These are phyloP conservation scores for Prillingera fragicola DNA, from an alignment of 1,284 basidiomycete species.

Conservation along the genomic window DNA sequence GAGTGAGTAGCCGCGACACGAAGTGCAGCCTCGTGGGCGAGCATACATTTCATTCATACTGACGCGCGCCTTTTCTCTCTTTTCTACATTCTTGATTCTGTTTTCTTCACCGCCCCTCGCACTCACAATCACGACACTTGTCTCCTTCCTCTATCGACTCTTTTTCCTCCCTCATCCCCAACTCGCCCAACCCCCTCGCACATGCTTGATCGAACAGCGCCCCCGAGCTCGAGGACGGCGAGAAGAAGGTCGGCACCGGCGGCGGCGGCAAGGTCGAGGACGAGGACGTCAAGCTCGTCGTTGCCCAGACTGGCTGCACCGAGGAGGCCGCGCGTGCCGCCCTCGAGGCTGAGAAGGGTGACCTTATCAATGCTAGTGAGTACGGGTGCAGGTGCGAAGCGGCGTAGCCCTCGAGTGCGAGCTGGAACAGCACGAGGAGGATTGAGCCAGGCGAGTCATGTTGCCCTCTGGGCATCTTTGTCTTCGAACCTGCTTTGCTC, in stretches of 20 bases:
- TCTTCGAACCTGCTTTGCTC: too few species aligned
- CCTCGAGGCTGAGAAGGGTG: conserved; percentile 83
- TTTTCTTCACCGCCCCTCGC: background rate
- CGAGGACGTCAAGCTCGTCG: conserved; percentile 93
- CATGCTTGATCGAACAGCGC: conserved; percentile 48
- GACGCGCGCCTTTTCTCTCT: background rate
- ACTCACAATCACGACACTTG: background rate
- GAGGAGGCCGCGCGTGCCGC: conserved; percentile 82
- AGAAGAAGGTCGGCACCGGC: conserved; percentile 36
- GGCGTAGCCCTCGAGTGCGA: background rate
- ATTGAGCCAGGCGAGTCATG: too few species aligned
- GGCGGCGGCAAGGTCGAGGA: conserved; percentile 68
- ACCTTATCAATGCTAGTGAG: conserved; percentile 90
- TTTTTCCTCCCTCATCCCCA: background rate
- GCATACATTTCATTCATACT: background rate
- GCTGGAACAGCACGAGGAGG: background rate
- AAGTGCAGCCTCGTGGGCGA: background rate
- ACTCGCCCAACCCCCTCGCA: background rate
- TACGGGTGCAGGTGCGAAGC: too few species aligned
- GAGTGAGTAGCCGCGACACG: conserved; percentile 49
- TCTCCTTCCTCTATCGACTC: background rate
- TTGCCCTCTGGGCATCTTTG: too few species aligned
- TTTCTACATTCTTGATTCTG: conserved; percentile 2
- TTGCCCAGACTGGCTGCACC: conserved; percentile 72
- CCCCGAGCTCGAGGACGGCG: conserved; percentile 66